Conservation (phyloP, 371 early-diverging fungal genomes). For the Haplosporangium sp. region DNA sequence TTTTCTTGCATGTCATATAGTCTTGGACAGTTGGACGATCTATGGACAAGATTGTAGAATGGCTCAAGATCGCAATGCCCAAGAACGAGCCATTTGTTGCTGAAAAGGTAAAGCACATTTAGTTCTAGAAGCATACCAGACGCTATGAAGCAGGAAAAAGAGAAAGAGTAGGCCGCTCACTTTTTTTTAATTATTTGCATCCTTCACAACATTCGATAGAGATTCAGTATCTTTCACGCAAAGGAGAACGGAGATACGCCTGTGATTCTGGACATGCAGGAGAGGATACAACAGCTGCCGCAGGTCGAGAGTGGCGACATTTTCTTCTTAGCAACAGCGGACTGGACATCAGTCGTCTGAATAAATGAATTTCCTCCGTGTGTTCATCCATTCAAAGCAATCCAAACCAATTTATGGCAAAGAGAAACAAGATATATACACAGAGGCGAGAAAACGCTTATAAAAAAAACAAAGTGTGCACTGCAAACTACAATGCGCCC, state of each 20-base stretch:
- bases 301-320: slow-evolving; percentile 38
- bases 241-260: slow-evolving; percentile 30
- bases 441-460: background rate
- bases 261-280: slow-evolving; percentile 15
- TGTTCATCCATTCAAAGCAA: too few species aligned
- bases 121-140: background rate
- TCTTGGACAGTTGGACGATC: slow-evolving; percentile 48
- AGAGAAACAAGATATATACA: background rate
- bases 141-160: background rate
- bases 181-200: background rate
- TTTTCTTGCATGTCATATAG: background rate
- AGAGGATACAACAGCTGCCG: slow-evolving; percentile 23
- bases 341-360: slow-evolving; percentile 8
- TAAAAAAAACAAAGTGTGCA: background rate
- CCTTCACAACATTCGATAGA: background rate
- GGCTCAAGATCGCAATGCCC: slow-evolving; percentile 36
- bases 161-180: background rate
- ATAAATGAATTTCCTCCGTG: background rate
- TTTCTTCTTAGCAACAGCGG: slow-evolving; percentile 31
- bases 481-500: slow-evolving; percentile 40
- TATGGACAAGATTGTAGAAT: slow-evolving; percentile 41
- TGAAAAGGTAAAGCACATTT: slow-evolving; percentile 14
- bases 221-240: slow-evolving; percentile 43
- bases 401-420: background rate
- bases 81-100: slow-evolving; percentile 33